A percentile compares a stretch with the other conserved stretches of the same genome.
phyloP scores from a whole-genome alignment of 2,329 filamentous ascomycete species.

The Nothophoma quercina region DNA sequence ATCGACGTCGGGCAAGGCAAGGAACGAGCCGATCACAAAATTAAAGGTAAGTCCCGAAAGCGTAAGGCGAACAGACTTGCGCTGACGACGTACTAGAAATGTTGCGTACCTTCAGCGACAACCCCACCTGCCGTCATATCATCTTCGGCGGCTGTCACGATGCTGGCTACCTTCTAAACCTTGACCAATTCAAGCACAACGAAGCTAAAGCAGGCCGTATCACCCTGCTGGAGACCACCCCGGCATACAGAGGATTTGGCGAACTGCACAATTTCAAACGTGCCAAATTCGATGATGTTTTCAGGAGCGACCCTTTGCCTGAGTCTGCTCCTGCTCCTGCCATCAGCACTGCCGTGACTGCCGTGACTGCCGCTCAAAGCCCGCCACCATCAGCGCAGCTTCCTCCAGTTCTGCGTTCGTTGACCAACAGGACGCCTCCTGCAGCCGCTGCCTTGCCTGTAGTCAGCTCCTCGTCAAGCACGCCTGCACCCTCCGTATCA shows the following conservation, averaged over 20 bases:
- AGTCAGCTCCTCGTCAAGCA: conserved; percentile 28
- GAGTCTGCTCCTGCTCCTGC: conserved; percentile 28
- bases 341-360: conserved; percentile 16
- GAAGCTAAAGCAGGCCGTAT: conserved; percentile 47
- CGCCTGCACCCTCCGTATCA: conserved; percentile 30
- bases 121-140: conserved; percentile 56
- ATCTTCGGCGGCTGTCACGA: conserved; percentile 59
- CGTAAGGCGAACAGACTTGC: not conserved
- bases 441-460: conserved; percentile 21
- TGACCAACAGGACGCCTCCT: conserved; percentile 24
- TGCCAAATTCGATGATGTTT: conserved; percentile 51
- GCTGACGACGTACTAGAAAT: conserved; percentile 47
- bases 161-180: conserved; percentile 55
- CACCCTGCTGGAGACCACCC: conserved; percentile 56
- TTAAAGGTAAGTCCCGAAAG: conserved; percentile 45
- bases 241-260: conserved; percentile 51
- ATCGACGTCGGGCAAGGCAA: conserved; percentile 58
- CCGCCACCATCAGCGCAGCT: conserved; percentile 20
- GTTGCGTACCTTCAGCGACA: conserved; percentile 55
- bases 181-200: conserved; percentile 56
- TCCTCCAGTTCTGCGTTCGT: conserved; percentile 17
- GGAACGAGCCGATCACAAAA: conserved; percentile 57
- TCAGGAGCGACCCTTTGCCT: conserved; percentile 53
- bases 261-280: conserved; percentile 51
- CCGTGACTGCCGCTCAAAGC: not conserved